phyloP scores from a whole-genome alignment of 345 rosid species.

The Lepidium sativum region DNA sequence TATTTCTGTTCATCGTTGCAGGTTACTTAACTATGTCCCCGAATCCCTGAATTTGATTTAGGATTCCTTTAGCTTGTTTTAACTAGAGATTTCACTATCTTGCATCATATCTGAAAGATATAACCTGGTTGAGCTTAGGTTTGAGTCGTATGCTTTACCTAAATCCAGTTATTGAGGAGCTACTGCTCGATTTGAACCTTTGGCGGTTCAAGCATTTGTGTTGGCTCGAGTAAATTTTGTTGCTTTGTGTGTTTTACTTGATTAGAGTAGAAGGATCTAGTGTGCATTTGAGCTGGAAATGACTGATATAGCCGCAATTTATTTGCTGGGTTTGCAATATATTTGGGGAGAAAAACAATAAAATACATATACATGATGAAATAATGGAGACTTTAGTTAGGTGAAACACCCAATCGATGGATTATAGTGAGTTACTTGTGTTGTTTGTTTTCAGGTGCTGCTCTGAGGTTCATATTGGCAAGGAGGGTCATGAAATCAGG shows the following conservation, averaged over 20 bases:
- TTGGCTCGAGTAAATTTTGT: neutral
- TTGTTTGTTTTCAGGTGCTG: constrained; percentile 41
- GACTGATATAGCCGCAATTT: neutral
- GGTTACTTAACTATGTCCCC: constrained; percentile 22
- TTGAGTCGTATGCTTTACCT: neutral
- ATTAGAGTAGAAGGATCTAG: neutral
- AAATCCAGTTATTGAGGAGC: neutral
- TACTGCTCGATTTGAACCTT: neutral
- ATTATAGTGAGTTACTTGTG: neutral
- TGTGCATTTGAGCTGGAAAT: neutral
- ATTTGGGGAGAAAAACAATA: neutral
- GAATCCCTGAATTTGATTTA: neutral
- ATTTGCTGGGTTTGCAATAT: neutral
- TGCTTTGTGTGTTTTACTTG: neutral
- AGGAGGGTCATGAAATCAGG: constrained; percentile 65
- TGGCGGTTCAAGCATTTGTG: neutral
- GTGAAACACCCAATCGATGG: no score
- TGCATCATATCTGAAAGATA: neutral
- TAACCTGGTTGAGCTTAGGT: neutral
- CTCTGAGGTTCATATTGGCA: constrained; percentile 60
- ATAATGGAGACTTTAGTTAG: neutral
- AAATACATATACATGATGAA: neutral
- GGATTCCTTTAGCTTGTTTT: neutral
- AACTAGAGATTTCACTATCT: neutral
- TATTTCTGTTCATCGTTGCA: constrained; percentile 60